phyloP scores from a whole-genome alignment of 2,329 filamentous ascomycete species.

The Aspergillus neoniger region DNA sequence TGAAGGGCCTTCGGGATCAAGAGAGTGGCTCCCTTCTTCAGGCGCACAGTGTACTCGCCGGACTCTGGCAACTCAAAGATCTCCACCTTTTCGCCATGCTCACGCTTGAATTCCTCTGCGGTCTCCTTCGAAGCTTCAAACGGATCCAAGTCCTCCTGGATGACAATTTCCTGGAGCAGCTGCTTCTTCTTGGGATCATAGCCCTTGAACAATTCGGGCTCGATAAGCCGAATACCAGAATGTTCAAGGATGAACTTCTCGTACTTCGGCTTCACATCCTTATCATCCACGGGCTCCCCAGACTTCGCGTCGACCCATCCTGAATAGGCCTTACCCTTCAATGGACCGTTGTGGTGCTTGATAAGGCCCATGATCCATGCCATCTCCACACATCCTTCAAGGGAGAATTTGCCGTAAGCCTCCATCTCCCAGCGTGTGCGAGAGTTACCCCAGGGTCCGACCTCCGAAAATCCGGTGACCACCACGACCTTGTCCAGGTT shows the following conservation, averaged over 20 bases:
- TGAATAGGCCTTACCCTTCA: constrained; percentile 95
- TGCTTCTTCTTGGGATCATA: constrained; percentile 99
- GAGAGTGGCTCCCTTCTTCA: constrained; percentile 93
- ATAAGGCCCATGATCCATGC: constrained; percentile 99
- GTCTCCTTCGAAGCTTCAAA: constrained; percentile 98
- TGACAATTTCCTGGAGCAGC: constrained; percentile 94
- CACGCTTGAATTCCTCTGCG: constrained; percentile 92
- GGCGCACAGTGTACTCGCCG: constrained; percentile 88
- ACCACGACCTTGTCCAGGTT: constrained; percentile 98
- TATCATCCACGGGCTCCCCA: constrained; percentile 93
- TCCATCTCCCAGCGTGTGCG: constrained; percentile 99
- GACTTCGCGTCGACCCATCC: constrained; percentile 95
- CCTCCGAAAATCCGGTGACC: constrained; percentile 90
- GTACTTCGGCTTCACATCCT: constrained; percentile 96
- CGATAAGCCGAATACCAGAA: constrained; percentile 94
- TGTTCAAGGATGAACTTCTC: constrained; percentile 97
- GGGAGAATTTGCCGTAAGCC: constrained; percentile 90
- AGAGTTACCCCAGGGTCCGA: constrained; percentile 90
- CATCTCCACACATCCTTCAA: constrained; percentile 98
- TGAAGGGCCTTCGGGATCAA: constrained; percentile 96
- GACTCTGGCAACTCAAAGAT: constrained; percentile 93
- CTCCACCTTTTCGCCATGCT: constrained; percentile 97
- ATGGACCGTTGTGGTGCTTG: constrained; percentile 93
- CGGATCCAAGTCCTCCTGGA: constrained; percentile 93
- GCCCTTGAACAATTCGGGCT: constrained; percentile 93